Evolutionary conservation across 73 alveolate genomes (phyloP), one percentile per base, ranked within the genome.

Genomic region (Paramecium sonneborni): DNA sequence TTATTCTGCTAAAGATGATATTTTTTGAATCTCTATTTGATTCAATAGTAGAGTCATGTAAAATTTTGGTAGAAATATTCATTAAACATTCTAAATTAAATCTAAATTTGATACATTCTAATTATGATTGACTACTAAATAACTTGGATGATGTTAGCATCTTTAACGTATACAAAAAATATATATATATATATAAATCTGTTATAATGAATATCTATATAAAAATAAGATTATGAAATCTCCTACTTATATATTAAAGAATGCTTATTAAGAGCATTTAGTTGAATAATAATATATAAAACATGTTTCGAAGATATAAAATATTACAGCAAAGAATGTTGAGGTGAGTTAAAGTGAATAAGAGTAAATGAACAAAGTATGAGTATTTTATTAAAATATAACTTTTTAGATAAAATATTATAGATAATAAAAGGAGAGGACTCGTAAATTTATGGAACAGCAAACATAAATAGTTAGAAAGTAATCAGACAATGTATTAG

Each of bases 191-290:
- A 62, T 52, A 52, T 52, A 52, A 52, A 46, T 46, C 57, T 46
- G 57, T 46, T 46, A 46, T 46, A 46, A 14, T 46, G 26, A 46
- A 12, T 46, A 46, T 46, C 12, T 12, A 46, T 52, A 52, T 52
- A 52, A 18, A 52, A 52, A 52, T 52, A 52, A 52, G 15, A 72
- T 35, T 43, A 79, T 79, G 90, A 79, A 79, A 79, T 32, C 90
- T 21, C 90, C 90, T n/a, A 79, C 90, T n/a, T 79, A 79, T 44
- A 79, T 79, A 11, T 62, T 79, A 21, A 79, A 79, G 55, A 79
- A 79, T 44, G 74, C 55, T 7, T 79, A 79, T 44, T 46, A 79
- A 24, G 90, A 79, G 34, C 55, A 32, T 79, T 34, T 79, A 10
- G 55, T 79, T 9, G 90, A 79, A n/a, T 39, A 26, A 23, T 34